phyloP scores from a whole-genome alignment of 129 eudicot species.

The Apium graveolens region DNA sequence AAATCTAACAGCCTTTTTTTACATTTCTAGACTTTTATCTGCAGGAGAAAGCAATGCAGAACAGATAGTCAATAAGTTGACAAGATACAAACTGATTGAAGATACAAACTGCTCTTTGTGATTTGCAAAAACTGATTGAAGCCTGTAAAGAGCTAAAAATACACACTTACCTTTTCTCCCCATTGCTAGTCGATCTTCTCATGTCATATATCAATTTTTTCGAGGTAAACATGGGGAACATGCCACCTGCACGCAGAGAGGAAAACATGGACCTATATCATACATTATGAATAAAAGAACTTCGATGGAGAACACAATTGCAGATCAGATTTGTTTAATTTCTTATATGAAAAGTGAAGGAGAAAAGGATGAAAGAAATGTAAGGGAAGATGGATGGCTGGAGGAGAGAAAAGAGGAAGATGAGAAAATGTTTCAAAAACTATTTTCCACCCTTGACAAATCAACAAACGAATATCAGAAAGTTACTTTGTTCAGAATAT shows the following conservation, averaged over 20 bases:
- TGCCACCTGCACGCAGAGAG: neutral
- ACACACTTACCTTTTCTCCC: neutral
- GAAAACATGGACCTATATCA: neutral
- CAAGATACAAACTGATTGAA: neutral
- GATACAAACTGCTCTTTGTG: neutral
- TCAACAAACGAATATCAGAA: neutral
- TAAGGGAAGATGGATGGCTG: neutral
- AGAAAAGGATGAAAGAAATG: neutral
- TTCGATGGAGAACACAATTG: slow-evolving; percentile 1
- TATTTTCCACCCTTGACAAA: neutral
- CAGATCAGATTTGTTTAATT: neutral
- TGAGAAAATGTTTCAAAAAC: neutral
- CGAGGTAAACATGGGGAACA: too few species aligned
- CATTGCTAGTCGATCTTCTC: neutral
- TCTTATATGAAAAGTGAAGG: neutral
- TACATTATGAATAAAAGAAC: too few species aligned
- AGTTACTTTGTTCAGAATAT: neutral
- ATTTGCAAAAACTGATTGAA: neutral
- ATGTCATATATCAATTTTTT: too few species aligned
- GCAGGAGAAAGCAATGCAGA: neutral
- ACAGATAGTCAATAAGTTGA: neutral
- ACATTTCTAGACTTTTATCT: neutral
- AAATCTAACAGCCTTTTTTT: too few species aligned
- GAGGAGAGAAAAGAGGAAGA: neutral
- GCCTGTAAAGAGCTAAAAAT: neutral